Conservation (phyloP, 2,329 filamentous ascomycete species). For the Claviceps capensis region DNA sequence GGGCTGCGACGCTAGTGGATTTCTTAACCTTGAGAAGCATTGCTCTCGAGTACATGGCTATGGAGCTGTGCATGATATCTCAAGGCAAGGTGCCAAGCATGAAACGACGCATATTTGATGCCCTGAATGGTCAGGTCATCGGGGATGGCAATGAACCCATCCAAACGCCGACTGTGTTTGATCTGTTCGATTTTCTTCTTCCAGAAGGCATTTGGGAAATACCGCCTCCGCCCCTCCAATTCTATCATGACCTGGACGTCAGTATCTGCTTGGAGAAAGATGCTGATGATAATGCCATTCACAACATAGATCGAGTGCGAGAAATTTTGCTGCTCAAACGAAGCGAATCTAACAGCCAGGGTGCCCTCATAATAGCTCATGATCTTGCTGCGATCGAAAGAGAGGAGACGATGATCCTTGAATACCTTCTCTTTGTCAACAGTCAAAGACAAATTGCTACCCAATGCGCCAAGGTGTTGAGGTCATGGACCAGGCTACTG, state of each 20-base stretch:
- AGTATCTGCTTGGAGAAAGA: constrained; percentile 48
- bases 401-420: constrained; percentile 46
- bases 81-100: constrained; percentile 56
- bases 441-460: constrained; percentile 42
- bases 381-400: constrained; percentile 36
- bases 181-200: constrained; percentile 79
- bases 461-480: constrained; percentile 53
- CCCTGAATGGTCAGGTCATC: constrained; percentile 64
- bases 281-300: constrained; percentile 42
- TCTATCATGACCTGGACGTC: constrained; percentile 55
- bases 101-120: constrained; percentile 53
- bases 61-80: constrained; percentile 68
- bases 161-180: constrained; percentile 66
- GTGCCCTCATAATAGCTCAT: constrained; percentile 34
- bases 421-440: constrained; percentile 51
- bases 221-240: constrained; percentile 38
- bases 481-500: constrained; percentile 73
- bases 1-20: constrained; percentile 57
- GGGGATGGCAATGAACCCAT: constrained; percentile 52
- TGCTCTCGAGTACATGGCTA: constrained; percentile 70
- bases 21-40: constrained; percentile 67
- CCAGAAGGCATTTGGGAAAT: constrained; percentile 36
- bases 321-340: constrained; percentile 61
- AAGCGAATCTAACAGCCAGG: constrained; percentile 41
- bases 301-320: constrained; percentile 56